Evolutionary conservation across 441 rosid genomes (phyloP), one percentile per base, ranked within the genome.

Genomic region (Dalechampia spathulata): DNA sequence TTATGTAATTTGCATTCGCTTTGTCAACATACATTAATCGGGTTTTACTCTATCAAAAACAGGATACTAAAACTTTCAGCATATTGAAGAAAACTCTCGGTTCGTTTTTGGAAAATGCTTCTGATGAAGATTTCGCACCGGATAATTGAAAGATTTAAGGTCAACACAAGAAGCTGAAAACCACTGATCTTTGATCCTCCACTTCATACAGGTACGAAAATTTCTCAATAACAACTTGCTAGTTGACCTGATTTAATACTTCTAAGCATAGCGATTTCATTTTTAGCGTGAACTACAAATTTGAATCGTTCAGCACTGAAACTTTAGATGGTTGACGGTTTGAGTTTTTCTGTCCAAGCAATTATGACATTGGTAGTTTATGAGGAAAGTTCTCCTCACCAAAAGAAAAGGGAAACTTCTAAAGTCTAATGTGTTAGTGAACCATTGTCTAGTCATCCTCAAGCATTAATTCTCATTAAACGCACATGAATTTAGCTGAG

Each of bases 21-120:
- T 39, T 39, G 19, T 49, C 17, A 30, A 8, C n/a, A 26, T 16
- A 17, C 20, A 32, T 13, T 42, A n/a, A 8, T 14, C 10, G 26
- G 4, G 36, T 15, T 57, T 49, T 36, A n/a, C n/a, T 12, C 42
- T 45, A 5, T 46, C 26, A 11, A 54, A 30, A 57, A 67, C 84
- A 91, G 95, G 95, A 66, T 47, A 85, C 71, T 70, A 85, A 73
- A 67, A 87, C 94, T 49, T 85, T 85, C 83, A 83, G 82, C 79
- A 71, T 87, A 60, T 38, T 87, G 83, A 82, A 83, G 78, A 81
- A 90, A 75, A 80, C 88, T 46, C 84, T 87, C 21, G 88, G 90
- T 20, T 72, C 88, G 4, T 85, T 82, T 64, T 72, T 91, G 51
- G 91, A 75, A 30, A 70, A 82, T 49, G 83, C 77, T 38, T 87